Conservation (phyloP, 2,329 filamentous ascomycete genomes). For the Rosellinia necatrix region DNA sequence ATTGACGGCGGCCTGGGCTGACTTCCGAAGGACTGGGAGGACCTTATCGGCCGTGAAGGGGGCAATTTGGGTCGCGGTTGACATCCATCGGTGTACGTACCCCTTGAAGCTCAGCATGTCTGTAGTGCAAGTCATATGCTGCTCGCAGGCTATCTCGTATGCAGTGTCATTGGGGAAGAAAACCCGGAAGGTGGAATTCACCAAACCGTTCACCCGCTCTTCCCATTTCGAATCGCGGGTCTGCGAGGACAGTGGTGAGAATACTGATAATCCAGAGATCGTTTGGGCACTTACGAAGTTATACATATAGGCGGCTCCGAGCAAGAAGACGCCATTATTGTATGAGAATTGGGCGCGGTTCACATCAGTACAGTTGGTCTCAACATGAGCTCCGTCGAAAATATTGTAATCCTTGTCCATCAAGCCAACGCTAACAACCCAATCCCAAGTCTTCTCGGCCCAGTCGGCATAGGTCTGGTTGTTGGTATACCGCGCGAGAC, state of each 20-base stretch:
- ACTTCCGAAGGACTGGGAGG: slow-evolving; percentile 44
- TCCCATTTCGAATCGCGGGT: slow-evolving; percentile 49
- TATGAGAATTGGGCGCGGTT: slow-evolving; percentile 59
- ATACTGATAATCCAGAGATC: not conserved
- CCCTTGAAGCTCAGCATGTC: slow-evolving; percentile 66
- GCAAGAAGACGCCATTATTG: slow-evolving; percentile 56
- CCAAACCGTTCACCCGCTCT: slow-evolving; percentile 53
- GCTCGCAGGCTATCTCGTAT: slow-evolving; percentile 60
- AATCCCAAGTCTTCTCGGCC: slow-evolving; percentile 65
- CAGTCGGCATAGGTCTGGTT: slow-evolving; percentile 67
- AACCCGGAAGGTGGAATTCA: slow-evolving; percentile 51
- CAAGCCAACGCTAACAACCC: slow-evolving; percentile 52
- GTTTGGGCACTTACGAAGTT: slow-evolving; percentile 45
- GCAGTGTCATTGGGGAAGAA: slow-evolving; percentile 57
- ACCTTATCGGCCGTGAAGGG: slow-evolving; percentile 45
- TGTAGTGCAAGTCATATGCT: slow-evolving; percentile 54
- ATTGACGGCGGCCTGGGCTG: slow-evolving; percentile 46
- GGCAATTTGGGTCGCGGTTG: slow-evolving; percentile 47
- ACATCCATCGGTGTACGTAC: slow-evolving; percentile 59
- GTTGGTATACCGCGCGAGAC: slow-evolving; percentile 65
- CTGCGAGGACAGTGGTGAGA: slow-evolving; percentile 28
- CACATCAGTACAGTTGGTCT: slow-evolving; percentile 52
- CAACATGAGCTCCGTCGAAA: slow-evolving; percentile 55
- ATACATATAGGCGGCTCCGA: slow-evolving; percentile 49
- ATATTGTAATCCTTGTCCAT: slow-evolving; percentile 52